Percentiles rank a stretch among this genome's conserved stretches.
These are phyloP conservation scores for Magnaporthiopsis poae DNA, from an alignment of 2,329 filamentous ascomycete species.

Conservation along the genomic window DNA sequence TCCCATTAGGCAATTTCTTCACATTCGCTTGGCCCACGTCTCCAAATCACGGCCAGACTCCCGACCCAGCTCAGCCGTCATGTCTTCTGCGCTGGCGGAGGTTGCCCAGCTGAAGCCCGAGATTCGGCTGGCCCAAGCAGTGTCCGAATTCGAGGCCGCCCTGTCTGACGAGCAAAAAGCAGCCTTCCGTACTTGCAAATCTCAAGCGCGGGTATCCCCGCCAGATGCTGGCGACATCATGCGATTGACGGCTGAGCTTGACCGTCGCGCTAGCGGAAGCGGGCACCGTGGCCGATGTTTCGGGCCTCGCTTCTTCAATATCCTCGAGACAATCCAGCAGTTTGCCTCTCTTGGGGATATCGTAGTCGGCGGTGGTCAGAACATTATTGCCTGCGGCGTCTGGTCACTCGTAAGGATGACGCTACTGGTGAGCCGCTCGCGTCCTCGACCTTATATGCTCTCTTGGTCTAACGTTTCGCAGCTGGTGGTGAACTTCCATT, in stretches of 20 bases:
- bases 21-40: no score
- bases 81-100: no score
- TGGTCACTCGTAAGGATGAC: conserved; percentile 34
- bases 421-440: conserved; percentile 25
- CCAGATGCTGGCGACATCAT: conserved; percentile 28
- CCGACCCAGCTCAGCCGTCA: no score
- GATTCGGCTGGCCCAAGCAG: conserved; percentile 29
- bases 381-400: conserved; percentile 33
- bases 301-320: conserved; percentile 30
- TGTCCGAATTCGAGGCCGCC: conserved; percentile 28
- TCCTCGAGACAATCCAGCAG: conserved; percentile 31
- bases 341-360: conserved; percentile 33
- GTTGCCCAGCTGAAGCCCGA: conserved; percentile 20
- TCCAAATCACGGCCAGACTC: no score
- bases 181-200: conserved; percentile 17
- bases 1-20: no score
- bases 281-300: conserved; percentile 22
- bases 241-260: conserved; percentile 29
- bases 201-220: conserved; percentile 13
- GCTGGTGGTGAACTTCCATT: conserved; percentile 21
- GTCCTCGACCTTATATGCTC: conserved; percentile 7
- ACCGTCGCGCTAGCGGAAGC: conserved; percentile 15
- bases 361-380: conserved; percentile 32
- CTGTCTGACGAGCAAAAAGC: conserved; percentile 27
- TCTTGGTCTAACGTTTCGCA: conserved; percentile 10